These are phyloP conservation scores for Colletotrichum paranaense DNA, from an alignment of 2,329 filamentous ascomycete species.

Conservation along the genomic window DNA sequence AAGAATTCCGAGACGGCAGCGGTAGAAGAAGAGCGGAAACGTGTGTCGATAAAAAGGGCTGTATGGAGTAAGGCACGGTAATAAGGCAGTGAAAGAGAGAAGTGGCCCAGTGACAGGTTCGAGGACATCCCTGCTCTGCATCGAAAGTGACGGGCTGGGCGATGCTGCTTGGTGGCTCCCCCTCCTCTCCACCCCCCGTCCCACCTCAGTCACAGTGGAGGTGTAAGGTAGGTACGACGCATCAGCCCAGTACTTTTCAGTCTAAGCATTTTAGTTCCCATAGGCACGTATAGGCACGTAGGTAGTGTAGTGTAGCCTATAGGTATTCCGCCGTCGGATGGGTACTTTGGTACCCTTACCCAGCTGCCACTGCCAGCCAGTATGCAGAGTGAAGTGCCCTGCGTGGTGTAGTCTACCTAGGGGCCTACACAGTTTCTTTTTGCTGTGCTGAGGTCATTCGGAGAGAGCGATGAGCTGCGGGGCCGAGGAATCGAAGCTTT, in stretches of 20 bases:
- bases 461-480: constrained; percentile 22
- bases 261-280: background rate
- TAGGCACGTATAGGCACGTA: no score
- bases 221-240: background rate
- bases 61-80: no score
- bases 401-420: no score
- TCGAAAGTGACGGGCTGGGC: constrained; percentile 2
- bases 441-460: constrained; percentile 1
- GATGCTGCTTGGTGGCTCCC: background rate
- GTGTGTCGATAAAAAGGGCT: constrained; percentile 29
- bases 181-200: background rate
- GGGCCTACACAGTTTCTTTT: background rate
- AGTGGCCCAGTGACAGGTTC: constrained; percentile 13
- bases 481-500: constrained; percentile 15
- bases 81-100: background rate
- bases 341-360: constrained; percentile 9
- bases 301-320: background rate
- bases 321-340: background rate
- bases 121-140: background rate
- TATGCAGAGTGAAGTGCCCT: background rate
- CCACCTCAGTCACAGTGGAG: background rate
- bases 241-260: background rate
- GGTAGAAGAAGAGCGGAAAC: constrained; percentile 13
- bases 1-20: background rate
- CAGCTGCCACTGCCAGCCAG: background rate